Evolutionary conservation across 2,329 filamentous ascomycete genomes (phyloP), one percentile per base, ranked within the genome.

Genomic region (Pseudomassariella vexata): DNA sequence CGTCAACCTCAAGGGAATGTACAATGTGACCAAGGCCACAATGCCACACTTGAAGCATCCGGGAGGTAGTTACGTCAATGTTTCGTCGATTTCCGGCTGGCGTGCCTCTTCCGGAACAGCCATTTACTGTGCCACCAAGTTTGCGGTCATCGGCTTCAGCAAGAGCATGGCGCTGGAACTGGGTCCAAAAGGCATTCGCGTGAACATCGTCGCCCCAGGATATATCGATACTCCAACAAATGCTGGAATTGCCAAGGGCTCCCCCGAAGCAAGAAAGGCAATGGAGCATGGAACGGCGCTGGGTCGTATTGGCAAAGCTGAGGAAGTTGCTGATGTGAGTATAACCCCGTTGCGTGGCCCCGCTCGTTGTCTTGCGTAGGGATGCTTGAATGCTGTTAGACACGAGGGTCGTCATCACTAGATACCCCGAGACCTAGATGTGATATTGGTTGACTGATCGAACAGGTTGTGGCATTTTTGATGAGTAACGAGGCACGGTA

Each of bases 391-490:
- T n/a, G n/a, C n/a, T n/a, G n/a, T n/a, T n/a, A n/a, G n/a, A n/a
- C n/a, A n/a, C n/a, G n/a, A n/a, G n/a, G n/a, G n/a, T n/a, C n/a
- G n/a, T n/a, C n/a, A n/a, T n/a, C n/a, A n/a, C n/a, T n/a, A n/a
- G n/a, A n/a, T n/a, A n/a, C n/a, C n/a, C n/a, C n/a, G n/a, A n/a
- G n/a, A n/a, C n/a, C n/a, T n/a, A n/a, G n/a, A n/a, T n/a, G n/a
- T n/a, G n/a, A n/a, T n/a, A n/a, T n/a, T n/a, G n/a, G n/a, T n/a
- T n/a, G n/a, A n/a, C n/a, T n/a, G n/a, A n/a, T n/a, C n/a, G n/a
- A n/a, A n/a, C n/a, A n/a, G n/a, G n/a, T 69, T 11, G 56, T 70
- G 3, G 36, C 73, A 22, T 76, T 70, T 38, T 50, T 76, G 32
- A 62, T 70, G 8, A 62, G 65, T 3, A 67, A 64, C 24, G 63